Base-by-base conservation (phyloP, 139 green algal genomes). In the Parachlorella kessleri region DNA sequence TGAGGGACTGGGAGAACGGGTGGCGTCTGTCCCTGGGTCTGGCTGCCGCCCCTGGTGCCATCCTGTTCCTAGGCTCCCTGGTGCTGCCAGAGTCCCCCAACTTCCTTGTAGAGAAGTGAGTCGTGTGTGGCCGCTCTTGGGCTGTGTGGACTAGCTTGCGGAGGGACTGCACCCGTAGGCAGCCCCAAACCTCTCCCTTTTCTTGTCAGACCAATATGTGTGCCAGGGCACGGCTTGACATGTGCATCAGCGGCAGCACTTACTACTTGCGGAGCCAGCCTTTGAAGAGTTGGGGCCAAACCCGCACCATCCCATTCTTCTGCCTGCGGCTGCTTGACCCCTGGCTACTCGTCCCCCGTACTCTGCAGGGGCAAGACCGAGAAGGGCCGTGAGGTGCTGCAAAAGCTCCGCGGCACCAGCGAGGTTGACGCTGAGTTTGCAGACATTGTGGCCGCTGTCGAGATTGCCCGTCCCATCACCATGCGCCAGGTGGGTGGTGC, bases 11-110 rank as follows among this genome's bases (percentile, higher is more conserved):
- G n/a, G n/a, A n/a, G 18, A 65, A 68, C 33, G 72, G 72, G 9
- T 77, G 72, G 72, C 72, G 72, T 54, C 33, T 77, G 2, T 77
- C 72, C 2, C 72, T 77, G 72, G 53, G 33, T 1, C 18, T 70
- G 24, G 73, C 55, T 3, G 73, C 36, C 55, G 73, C 32, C 41
- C 41, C 41, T 2, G 70, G 41, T 41, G 65, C 65, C 41, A 24
- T 64, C 41, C 70, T 75, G 37, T 64, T 64, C 70, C 39, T 75
- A 10, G 70, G 70, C 41, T 66, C 40, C 70, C 30, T 75, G 9
- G 32, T 75, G 41, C n/a, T 75, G 70, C 70, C 70, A 18, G 70
- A 75, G 70, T 66, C 40, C 26, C 70, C 70, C n/a, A 75, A 75
- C 70, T 55, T 24, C 3, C 70, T 75, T 40, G 70, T 75, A 30